These are phyloP conservation scores for Oropetium thomaeum DNA, from an alignment of 176 grass and related monocot genomes.

Conservation along the genomic window DNA sequence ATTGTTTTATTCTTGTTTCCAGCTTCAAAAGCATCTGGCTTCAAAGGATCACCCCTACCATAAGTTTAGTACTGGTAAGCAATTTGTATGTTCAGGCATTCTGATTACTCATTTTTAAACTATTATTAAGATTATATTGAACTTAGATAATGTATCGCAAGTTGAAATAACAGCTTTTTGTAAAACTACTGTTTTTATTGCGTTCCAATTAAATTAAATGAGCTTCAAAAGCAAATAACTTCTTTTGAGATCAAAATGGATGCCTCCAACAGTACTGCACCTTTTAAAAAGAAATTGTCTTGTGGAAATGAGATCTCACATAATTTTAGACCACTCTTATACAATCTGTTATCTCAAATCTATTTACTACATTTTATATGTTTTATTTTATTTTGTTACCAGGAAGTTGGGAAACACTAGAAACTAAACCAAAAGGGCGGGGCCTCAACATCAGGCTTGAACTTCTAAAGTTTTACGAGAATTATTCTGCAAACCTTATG, in stretches of 20 bases:
- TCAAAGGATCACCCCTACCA: conserved; percentile 92
- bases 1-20: conserved; percentile 6
- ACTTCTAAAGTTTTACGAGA: conserved; percentile 82
- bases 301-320: background rate
- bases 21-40: conserved; percentile 88
- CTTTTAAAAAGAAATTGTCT: background rate
- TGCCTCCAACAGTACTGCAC: background rate
- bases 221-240: background rate
- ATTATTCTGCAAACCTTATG: conserved; percentile 97
- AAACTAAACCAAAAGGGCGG: conserved; percentile 73
- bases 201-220: background rate
- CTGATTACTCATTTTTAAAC: background rate
- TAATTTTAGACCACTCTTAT: background rate
- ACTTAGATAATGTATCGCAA: background rate
- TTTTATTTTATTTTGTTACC: conserved; percentile 15
- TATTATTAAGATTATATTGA: background rate
- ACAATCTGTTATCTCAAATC: background rate
- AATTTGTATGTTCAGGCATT: conserved; percentile 10
- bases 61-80: conserved; percentile 78
- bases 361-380: conserved; percentile 15
- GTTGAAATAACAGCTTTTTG: background rate
- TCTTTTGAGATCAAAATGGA: background rate
- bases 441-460: conserved; percentile 81
- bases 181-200: too few relatives aligned
- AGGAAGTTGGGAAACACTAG: conserved; percentile 95